phyloP scores from a whole-genome alignment of 805 yeast genomes.

The Monosporozyma solicola region DNA sequence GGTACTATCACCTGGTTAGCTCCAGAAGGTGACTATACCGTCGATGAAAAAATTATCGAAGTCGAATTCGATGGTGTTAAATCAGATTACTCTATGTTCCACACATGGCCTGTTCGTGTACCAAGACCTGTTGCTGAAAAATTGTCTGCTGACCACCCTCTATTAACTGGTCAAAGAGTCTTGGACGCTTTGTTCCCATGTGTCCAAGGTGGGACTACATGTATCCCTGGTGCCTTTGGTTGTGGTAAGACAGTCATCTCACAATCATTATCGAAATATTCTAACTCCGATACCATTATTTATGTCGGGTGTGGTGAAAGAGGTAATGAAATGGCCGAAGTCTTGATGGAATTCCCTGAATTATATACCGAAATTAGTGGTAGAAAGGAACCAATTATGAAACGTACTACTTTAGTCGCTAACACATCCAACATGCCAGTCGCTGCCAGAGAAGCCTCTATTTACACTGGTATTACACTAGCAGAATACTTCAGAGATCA shows the following conservation, averaged over 20 bases:
- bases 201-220: conserved; percentile 99
- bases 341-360: conserved; percentile 98
- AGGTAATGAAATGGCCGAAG: conserved; percentile 99
- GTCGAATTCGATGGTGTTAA: conserved; percentile 89
- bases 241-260: conserved; percentile 99
- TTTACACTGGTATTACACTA: conserved; percentile 95
- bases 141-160: conserved; percentile 86
- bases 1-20: conserved; percentile 93
- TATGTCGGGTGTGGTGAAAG: conserved; percentile 95
- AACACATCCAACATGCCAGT: conserved; percentile 99
- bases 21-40: conserved; percentile 80
- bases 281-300: conserved; percentile 93
- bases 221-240: conserved; percentile 99
- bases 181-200: conserved; percentile 95
- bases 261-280: conserved; percentile 92
- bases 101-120: conserved; percentile 99
- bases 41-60: conserved; percentile 84
- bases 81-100: conserved; percentile 83
- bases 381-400: conserved; percentile 96
- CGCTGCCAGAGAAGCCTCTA: conserved; percentile 99
- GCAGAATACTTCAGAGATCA: conserved; percentile 99
- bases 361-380: conserved; percentile 85
- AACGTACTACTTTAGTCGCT: conserved; percentile 97
- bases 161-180: conserved; percentile 97
- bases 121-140: conserved; percentile 98